Evolutionary conservation across 176 grass and related monocot genomes (phyloP).

Genomic region (Elaeis guineensis): DNA sequence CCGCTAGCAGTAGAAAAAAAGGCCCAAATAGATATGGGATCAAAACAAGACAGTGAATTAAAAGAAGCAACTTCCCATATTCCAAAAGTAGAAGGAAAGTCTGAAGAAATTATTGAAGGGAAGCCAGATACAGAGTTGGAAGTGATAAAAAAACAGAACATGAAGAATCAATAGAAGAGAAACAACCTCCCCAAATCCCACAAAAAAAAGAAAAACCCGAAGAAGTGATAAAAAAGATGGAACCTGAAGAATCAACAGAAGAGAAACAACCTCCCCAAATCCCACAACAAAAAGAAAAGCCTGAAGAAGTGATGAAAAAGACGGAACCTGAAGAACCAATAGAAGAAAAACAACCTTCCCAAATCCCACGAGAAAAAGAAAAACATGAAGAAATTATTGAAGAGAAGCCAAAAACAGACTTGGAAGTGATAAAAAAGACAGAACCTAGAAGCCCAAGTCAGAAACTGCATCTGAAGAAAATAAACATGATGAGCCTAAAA

Average conservation of each 20-base stretch:
- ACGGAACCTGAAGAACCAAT: background rate
- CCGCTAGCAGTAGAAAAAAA: too few relatives aligned
- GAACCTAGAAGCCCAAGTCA: background rate
- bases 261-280: too few relatives aligned
- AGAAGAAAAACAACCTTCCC: background rate
- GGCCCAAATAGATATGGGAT: too few relatives aligned
- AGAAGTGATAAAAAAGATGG: background rate
- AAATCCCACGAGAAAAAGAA: background rate
- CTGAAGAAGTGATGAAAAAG: background rate
- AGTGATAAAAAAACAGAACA: background rate
- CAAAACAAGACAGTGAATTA: too few relatives aligned
- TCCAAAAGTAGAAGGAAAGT: constrained; percentile 2
- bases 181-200: background rate
- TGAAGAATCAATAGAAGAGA: too few relatives aligned
- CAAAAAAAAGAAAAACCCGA: background rate
- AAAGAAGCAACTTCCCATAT: background rate
- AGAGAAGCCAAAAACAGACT: background rate
- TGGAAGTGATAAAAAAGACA: background rate
- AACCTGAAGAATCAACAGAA: background rate
- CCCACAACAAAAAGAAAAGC: background rate
- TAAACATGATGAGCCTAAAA: background rate
- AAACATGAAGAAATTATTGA: too few relatives aligned
- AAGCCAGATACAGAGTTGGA: background rate
- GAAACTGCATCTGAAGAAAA: background rate
- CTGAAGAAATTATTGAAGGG: constrained; percentile 8